These are phyloP conservation scores for Candida hungchunana DNA, from an alignment of 805 yeast species.

Conservation along the genomic window DNA sequence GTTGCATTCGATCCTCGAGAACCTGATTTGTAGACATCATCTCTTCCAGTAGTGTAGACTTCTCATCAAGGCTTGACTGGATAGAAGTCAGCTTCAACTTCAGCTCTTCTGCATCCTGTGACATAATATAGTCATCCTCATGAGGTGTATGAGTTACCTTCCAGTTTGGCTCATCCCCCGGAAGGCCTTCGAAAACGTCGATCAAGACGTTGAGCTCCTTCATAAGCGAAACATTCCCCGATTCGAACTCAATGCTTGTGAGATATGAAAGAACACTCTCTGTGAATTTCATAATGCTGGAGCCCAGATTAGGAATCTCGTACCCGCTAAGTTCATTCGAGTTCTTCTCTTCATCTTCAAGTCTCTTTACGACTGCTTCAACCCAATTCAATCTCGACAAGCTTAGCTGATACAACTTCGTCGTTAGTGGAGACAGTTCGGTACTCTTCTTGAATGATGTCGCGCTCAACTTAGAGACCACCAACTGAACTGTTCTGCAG, in stretches of 20 bases:
- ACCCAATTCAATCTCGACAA: conserved; percentile 1
- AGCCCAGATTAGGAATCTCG: neutral
- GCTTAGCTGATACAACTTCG: conserved; percentile 6
- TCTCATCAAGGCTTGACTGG: neutral
- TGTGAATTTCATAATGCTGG: neutral
- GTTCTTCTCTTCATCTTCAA: neutral
- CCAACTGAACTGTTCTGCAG: neutral
- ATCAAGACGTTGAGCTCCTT: neutral
- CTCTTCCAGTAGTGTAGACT: conserved; percentile 33
- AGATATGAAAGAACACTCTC: neutral
- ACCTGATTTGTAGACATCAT: conserved; percentile 41
- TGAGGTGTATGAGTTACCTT: neutral
- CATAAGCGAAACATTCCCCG: neutral
- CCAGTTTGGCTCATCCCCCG: conserved; percentile 1
- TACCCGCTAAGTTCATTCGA: conserved; percentile 4
- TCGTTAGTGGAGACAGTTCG: conserved; percentile 2
- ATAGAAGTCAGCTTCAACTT: neutral
- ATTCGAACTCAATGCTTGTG: conserved; percentile 3
- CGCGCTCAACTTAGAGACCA: conserved; percentile 2
- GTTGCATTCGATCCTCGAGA: conserved; percentile 39
- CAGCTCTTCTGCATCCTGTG: conserved; percentile 1
- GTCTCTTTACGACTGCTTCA: neutral
- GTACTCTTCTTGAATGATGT: neutral
- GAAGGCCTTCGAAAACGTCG: neutral
- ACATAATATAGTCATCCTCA: neutral